A percentile compares a stretch with the other conserved stretches of the same genome.
phyloP scores from a whole-genome alignment of 2,329 filamentous ascomycete species.

The Calonectria pseudoreteaudii region DNA sequence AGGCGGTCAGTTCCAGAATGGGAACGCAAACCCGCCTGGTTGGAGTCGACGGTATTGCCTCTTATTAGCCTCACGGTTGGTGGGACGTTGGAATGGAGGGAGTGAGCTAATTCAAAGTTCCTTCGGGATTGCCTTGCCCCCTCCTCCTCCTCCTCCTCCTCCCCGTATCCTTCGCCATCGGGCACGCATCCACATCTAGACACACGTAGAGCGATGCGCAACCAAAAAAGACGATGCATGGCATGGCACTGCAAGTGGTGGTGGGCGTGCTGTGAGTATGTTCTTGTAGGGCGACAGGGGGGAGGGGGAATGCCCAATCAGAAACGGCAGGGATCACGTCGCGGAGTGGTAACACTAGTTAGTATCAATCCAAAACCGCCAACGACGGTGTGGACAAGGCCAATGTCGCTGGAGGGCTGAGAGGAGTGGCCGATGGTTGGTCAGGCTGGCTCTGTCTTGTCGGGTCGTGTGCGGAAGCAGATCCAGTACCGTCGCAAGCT shows the following conservation, averaged over 20 bases:
- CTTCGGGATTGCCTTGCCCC: not conserved
- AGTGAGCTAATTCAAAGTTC: not conserved
- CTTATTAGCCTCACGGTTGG: not conserved
- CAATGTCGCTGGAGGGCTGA: slow-evolving; percentile 36
- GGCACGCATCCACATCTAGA: slow-evolving; percentile 9
- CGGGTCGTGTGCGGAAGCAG: slow-evolving; percentile 40
- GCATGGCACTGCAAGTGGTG: slow-evolving; percentile 15
- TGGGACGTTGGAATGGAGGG: not conserved
- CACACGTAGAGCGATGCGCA: not conserved
- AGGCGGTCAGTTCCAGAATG: slow-evolving; percentile 35
- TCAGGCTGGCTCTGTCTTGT: slow-evolving; percentile 20
- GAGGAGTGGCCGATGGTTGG: slow-evolving; percentile 38
- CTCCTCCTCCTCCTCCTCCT: too few relatives aligned
- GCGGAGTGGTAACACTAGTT: slow-evolving; percentile 30
- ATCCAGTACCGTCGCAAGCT: slow-evolving; percentile 7
- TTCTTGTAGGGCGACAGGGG: slow-evolving; percentile 1
- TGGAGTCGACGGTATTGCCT: slow-evolving; percentile 1
- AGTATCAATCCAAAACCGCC: slow-evolving; percentile 45
- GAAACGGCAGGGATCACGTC: slow-evolving; percentile 39
- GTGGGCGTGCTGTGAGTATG: slow-evolving; percentile 9
- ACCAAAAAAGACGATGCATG: slow-evolving; percentile 12
- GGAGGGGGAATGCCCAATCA: slow-evolving; percentile 29
- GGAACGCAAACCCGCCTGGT: slow-evolving; percentile 21
- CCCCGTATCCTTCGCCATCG: not conserved
- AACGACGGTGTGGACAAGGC: slow-evolving; percentile 41